Evolutionary conservation across 192 early-diverging fungal genomes (phyloP).

Genomic region (Paraglomus occultum): DNA sequence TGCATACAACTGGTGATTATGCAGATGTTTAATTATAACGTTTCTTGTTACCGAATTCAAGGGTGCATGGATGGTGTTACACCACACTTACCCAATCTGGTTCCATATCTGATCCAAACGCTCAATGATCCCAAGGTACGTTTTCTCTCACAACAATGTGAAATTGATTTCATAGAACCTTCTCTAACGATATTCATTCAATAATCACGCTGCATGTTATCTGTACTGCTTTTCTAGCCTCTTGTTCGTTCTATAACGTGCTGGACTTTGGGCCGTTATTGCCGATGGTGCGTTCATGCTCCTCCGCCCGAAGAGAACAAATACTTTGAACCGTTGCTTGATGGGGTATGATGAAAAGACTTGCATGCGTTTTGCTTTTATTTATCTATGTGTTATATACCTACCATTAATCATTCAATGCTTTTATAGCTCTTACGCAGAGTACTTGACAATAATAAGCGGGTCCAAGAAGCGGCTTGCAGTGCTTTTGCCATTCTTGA

Average conservation of each 20-base stretch:
- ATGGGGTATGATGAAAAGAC: constrained; percentile 44
- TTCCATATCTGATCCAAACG: constrained; percentile 82
- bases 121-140: constrained; percentile 76
- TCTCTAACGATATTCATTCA: not conserved
- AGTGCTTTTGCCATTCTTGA: constrained; percentile 94
- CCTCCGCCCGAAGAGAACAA: constrained; percentile 50
- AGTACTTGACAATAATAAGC: constrained; percentile 94
- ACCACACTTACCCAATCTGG: constrained; percentile 80
- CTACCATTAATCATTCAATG: constrained; percentile 16
- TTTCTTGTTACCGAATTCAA: constrained; percentile 34
- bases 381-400: not conserved
- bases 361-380: not conserved
- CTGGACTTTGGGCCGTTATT: constrained; percentile 96
- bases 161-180: not conserved
- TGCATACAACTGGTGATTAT: too few relatives aligned
- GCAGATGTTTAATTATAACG: not conserved
- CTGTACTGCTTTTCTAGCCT: constrained; percentile 49
- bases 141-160: not conserved
- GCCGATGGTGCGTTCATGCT: constrained; percentile 71
- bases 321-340: constrained; percentile 86
- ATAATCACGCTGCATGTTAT: not conserved
- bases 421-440: constrained; percentile 52
- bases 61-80: constrained; percentile 87
- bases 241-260: constrained; percentile 97
- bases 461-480: constrained; percentile 97